Evolutionary conservation across 371 early-diverging fungal genomes (phyloP).

Genomic region (Mucor mucedo): DNA sequence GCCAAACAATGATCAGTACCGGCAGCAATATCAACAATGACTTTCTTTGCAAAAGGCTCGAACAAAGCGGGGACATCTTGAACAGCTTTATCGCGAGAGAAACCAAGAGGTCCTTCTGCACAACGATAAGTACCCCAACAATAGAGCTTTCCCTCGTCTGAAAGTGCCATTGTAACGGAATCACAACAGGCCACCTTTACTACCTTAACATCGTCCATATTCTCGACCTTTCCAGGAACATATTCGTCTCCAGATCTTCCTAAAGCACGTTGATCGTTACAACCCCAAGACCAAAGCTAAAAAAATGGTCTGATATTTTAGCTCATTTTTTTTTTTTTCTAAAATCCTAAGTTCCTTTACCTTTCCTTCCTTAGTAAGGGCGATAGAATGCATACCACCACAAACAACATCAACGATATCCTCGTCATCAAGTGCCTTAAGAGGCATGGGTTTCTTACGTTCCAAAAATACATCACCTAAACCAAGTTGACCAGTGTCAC

Average conservation of each 20-base stretch:
- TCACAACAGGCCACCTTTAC: constrained; percentile 94
- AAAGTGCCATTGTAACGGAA: constrained; percentile 89
- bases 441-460: constrained; percentile 75
- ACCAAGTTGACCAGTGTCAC: constrained; percentile 97
- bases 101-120: constrained; percentile 75
- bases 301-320: neutral
- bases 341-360: constrained; percentile 44
- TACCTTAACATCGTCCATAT: constrained; percentile 69
- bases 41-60: constrained; percentile 36
- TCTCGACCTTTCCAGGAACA: constrained; percentile 63
- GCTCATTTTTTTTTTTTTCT: neutral
- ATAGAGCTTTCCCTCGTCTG: constrained; percentile 85
- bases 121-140: constrained; percentile 95
- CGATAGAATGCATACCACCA: constrained; percentile 92
- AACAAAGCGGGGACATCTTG: constrained; percentile 72
- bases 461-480: constrained; percentile 81
- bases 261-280: constrained; percentile 98
- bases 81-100: constrained; percentile 64
- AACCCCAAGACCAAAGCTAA: constrained; percentile 93
- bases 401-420: constrained; percentile 80
- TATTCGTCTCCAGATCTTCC: constrained; percentile 89
- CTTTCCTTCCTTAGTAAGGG: constrained; percentile 76
- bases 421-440: constrained; percentile 66
- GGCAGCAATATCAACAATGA: constrained; percentile 80
- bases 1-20: constrained; percentile 95